Base-by-base conservation (phyloP, 75 land plant genomes). In the Chamaecyparis obtusa region DNA sequence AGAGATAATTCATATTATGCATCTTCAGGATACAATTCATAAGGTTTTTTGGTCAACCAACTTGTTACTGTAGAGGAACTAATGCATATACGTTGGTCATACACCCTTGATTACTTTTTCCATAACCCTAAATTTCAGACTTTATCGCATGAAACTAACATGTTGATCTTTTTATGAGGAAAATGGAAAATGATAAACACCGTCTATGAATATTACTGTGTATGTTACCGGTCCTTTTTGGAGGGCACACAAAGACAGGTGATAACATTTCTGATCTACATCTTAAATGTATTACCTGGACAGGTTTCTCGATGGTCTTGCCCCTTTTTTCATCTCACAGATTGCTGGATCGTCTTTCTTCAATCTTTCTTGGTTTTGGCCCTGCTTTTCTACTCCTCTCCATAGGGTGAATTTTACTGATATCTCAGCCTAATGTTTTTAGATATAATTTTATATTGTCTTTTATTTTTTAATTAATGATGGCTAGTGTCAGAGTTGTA, bases 351-450 rank as follows among this genome's bases (percentile, higher is more conserved):
- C 92, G 98, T 21, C 94, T 97, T 48, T 88, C 90, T 85, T 96
- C 99, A 44, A 93, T 97, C 71, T 97, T 96, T 89, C 91, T 97
- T 81, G 99, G 99, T 85, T 95, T 97, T 91, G 95, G 96, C 9
- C 98, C 99, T 5, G 88, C 96, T 56, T 97, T 96, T 87, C 89
- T 97, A 57, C 95, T 97, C 27, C 92, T 97, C 24, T 97, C 99
- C 76, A 97, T 97, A 55, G 99, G 99, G 99, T 97, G 94, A 36
- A 74, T 85, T 9, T 48, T 1, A 72, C 32, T 11, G 9, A 37
- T 37, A 30, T 48, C 36, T 69, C 49, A 54, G 71, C 21, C 32
- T 67, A 69, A 32, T 60, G 13, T 60, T 15, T 76, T 43, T 80
- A 39, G 36, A 81, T 85, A 41, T 5, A 54, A 9, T 88, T 88